Conservation (phyloP, 2,329 filamentous ascomycete species). For the Fusarium poae region DNA sequence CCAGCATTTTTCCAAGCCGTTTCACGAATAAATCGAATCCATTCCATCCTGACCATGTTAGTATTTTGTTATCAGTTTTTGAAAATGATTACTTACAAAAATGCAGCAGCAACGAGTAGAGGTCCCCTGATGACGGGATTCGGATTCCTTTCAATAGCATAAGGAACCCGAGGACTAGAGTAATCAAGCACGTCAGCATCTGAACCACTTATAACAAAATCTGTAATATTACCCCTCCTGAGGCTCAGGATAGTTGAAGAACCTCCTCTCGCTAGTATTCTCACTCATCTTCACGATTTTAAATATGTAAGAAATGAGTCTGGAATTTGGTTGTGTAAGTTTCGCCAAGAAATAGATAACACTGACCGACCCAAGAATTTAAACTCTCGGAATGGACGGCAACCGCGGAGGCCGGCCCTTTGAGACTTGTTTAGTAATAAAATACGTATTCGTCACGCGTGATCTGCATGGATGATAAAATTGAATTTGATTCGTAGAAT, state of each 20-base stretch:
- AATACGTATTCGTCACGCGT: conserved; percentile 26
- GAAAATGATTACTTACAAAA: conserved; percentile 16
- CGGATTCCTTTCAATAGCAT: conserved; percentile 30
- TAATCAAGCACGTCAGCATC: conserved; percentile 29
- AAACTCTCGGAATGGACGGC: conserved; percentile 27
- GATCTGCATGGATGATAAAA: conserved; percentile 25
- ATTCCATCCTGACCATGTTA: conserved; percentile 44
- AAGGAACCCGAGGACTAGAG: conserved; percentile 37
- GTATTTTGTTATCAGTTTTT: accelerated
- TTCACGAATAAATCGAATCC: conserved; percentile 43
- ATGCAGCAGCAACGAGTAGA: conserved; percentile 36
- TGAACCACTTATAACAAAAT: not conserved
- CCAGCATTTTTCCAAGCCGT: conserved; percentile 71
- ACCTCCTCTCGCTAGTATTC: conserved; percentile 10
- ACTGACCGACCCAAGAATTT: conserved; percentile 17
- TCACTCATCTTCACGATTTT: conserved; percentile 15
- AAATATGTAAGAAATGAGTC: not conserved
- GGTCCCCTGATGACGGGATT: conserved; percentile 38
- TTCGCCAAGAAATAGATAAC: not conserved
- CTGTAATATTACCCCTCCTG: conserved; percentile 33
- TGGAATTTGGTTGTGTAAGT: not conserved
- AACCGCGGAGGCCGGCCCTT: conserved; percentile 30
- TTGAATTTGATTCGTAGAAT: conserved; percentile 3
- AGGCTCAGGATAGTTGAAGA: conserved; percentile 42
- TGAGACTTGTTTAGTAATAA: conserved; percentile 22